Conservation (phyloP, 768 basidiomycete species). For the Inosperma sp. region DNA sequence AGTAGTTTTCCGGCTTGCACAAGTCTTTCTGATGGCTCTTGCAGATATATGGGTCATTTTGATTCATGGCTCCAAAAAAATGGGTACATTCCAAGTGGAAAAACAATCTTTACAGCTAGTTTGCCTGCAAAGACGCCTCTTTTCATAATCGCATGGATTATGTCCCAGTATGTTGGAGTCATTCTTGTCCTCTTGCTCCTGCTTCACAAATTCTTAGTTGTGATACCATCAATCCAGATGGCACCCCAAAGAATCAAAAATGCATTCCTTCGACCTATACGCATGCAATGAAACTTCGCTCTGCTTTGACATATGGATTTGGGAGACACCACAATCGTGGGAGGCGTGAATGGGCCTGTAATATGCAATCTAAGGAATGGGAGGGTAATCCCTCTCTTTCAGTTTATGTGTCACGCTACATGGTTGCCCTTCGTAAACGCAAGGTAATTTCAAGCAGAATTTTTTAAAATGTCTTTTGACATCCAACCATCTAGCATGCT, state of each 20-base stretch:
- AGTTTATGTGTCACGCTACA: constrained; percentile 1
- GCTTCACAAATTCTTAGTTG: not conserved
- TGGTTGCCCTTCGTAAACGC: constrained; percentile 5
- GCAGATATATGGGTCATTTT: not conserved
- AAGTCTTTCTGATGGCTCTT: not conserved
- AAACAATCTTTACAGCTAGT: not conserved
- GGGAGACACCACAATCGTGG: constrained; percentile 1
- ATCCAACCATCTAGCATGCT: not conserved
- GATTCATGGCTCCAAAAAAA: not conserved
- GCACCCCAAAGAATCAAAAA: not conserved
- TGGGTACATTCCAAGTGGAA: not conserved
- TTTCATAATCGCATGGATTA: constrained; percentile 1
- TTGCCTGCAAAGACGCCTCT: not conserved
- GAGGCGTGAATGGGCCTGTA: constrained; percentile 1
- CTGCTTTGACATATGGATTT: constrained; percentile 1
- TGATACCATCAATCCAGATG: not conserved
- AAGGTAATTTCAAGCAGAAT: constrained; percentile 4
- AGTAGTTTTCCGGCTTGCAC: not conserved
- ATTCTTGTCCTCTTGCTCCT: not conserved
- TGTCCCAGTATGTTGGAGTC: not conserved
- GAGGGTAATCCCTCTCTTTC: constrained; percentile 8
- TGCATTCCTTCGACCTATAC: not conserved
- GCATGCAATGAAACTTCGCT: constrained; percentile 9
- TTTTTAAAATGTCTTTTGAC: not conserved
- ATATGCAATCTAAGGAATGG: not conserved